phyloP scores from a whole-genome alignment of 176 grass and related monocot genomes.

The Aegilops tauschii region DNA sequence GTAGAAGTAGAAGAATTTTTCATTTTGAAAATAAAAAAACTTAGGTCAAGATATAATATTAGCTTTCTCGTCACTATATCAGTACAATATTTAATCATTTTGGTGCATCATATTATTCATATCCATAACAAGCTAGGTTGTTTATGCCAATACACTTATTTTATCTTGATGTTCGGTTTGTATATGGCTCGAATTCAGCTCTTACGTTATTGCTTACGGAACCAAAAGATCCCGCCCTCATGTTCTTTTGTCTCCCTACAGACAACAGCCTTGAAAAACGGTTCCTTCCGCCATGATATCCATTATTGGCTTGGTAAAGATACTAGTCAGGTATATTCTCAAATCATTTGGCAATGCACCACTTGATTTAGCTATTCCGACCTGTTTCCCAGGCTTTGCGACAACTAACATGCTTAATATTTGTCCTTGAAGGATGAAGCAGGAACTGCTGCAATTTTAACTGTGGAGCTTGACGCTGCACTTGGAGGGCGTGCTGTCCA shows the following conservation, averaged over 20 bases:
- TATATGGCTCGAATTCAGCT: background rate
- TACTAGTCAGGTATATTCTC: slow-evolving; percentile 77
- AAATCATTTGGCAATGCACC: slow-evolving; percentile 26
- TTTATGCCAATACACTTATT: background rate
- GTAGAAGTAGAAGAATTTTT: too few relatives aligned
- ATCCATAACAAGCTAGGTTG: too few relatives aligned
- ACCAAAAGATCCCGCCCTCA: background rate
- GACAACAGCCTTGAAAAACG: slow-evolving; percentile 83
- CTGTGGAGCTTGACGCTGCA: slow-evolving; percentile 86
- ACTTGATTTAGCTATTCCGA: slow-evolving; percentile 25
- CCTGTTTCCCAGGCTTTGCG: background rate
- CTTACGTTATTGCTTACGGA: too few relatives aligned
- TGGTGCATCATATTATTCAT: too few relatives aligned
- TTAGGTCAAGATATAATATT: too few relatives aligned
- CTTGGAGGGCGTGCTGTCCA: slow-evolving; percentile 93
- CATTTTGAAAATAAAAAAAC: too few relatives aligned
- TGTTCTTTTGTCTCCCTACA: slow-evolving; percentile 38
- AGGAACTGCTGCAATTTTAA: slow-evolving; percentile 79
- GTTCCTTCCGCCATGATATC: slow-evolving; percentile 86
- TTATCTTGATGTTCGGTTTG: background rate
- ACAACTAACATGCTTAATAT: background rate
- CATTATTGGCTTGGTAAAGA: slow-evolving; percentile 99
- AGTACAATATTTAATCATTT: too few relatives aligned
- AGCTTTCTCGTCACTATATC: too few relatives aligned
- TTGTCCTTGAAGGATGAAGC: slow-evolving; percentile 75